Conservation (phyloP, 305 asterid species). For the Fraxinus angustifolia region DNA sequence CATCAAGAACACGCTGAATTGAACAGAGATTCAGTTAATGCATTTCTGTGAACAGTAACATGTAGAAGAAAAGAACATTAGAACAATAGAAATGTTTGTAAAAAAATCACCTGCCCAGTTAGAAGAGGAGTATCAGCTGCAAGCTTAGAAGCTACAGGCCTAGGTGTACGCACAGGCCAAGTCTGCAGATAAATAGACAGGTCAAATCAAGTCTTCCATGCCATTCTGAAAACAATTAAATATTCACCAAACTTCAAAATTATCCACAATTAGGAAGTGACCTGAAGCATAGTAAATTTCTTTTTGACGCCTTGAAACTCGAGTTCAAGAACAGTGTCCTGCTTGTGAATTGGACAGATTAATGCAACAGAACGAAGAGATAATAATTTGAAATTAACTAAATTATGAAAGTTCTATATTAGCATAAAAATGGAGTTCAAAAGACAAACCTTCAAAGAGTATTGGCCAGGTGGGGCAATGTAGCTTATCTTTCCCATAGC, state of each 20-base stretch:
- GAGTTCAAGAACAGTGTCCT: conserved; percentile 97
- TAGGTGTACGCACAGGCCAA: conserved; percentile 98
- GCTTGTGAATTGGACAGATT: conserved; percentile 30
- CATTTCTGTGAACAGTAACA: not conserved
- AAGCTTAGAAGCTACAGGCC: conserved; percentile 93
- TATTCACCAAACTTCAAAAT: conserved; percentile 10
- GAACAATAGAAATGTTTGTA: not conserved
- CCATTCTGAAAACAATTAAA: conserved; percentile 13
- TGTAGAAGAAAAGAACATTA: not conserved
- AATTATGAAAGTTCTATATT: conserved; percentile 7
- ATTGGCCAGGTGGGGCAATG: conserved; percentile 89
- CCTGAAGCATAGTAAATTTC: conserved; percentile 97
- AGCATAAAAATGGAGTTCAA: conserved; percentile 14
- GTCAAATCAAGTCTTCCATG: conserved; percentile 21
- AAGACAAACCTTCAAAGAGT: conserved; percentile 71
- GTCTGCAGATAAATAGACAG: conserved; percentile 42
- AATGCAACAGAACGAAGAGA: conserved; percentile 7
- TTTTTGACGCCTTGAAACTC: conserved; percentile 98
- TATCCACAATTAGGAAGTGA: conserved; percentile 18
- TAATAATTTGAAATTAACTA: not conserved
- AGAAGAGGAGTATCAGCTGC: conserved; percentile 98
- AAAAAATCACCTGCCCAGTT: conserved; percentile 85
- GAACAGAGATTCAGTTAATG: conserved; percentile 29
- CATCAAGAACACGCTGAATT: conserved; percentile 96
- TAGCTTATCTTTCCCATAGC: conserved; percentile 95